These are phyloP conservation scores for Trypanosoma avium DNA, from an alignment of 208 protist species.

Conservation along the genomic window DNA sequence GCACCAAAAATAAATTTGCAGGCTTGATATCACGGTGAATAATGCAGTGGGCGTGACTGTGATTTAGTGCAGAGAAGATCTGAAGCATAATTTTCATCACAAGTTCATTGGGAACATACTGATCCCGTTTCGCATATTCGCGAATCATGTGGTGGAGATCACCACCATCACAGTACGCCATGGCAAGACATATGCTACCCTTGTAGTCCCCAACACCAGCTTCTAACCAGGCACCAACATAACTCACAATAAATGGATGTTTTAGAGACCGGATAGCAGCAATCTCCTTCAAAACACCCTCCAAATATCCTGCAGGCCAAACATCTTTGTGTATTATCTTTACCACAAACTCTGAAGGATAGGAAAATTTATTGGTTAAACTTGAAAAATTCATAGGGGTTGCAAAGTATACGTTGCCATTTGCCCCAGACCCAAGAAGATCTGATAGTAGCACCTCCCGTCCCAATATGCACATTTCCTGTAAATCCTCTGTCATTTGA, in stretches of 20 bases:
- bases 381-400: constrained; percentile 12
- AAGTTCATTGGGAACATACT: constrained; percentile 39
- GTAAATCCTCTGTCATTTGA: too few relatives aligned
- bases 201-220: constrained; percentile 31
- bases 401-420: constrained; percentile 57
- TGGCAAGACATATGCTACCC: constrained; percentile 80
- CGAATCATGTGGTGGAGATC: constrained; percentile 72
- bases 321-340: constrained; percentile 69
- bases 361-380: constrained; percentile 34
- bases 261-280: constrained; percentile 49
- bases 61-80: constrained; percentile 85
- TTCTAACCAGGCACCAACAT: constrained; percentile 81
- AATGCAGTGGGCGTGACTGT: constrained; percentile 75
- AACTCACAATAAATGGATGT: constrained; percentile 76
- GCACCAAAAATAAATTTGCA: constrained; percentile 82
- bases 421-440: constrained; percentile 53
- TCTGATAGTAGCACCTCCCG: constrained; percentile 54
- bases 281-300: constrained; percentile 52
- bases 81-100: constrained; percentile 78
- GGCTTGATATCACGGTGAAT: constrained; percentile 93
- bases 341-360: constrained; percentile 51
- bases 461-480: constrained; percentile 28
- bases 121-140: constrained; percentile 16
- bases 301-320: constrained; percentile 34
- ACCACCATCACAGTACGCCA: constrained; percentile 81